These are phyloP conservation scores for Orbilia ellipsospora DNA, from an alignment of 2,329 filamentous ascomycete genomes.

Conservation along the genomic window DNA sequence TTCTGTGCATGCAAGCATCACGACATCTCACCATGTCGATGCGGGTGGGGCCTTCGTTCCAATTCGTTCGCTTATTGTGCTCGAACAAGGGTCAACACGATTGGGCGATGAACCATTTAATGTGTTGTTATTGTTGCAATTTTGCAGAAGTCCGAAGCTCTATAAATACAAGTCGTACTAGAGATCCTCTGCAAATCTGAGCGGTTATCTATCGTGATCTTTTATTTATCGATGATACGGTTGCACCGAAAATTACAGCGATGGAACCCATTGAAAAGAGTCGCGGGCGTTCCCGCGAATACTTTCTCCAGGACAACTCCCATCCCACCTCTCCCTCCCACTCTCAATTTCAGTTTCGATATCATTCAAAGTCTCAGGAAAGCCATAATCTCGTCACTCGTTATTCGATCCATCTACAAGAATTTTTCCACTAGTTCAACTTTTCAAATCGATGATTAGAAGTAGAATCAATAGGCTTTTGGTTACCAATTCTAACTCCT, in stretches of 20 bases:
- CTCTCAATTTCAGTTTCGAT: not conserved
- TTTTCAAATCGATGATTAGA: not conserved
- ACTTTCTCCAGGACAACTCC: not conserved
- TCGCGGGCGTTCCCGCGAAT: no score
- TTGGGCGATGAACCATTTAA: constrained; percentile 15
- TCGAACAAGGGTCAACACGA: constrained; percentile 7
- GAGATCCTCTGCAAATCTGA: constrained; percentile 17
- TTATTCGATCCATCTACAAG: not conserved
- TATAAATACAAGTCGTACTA: not conserved
- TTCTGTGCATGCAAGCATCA: not conserved
- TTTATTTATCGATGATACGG: not conserved
- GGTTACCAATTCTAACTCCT: no score
- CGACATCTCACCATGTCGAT: not conserved
- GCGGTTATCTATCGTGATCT: not conserved
- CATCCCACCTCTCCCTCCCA: not conserved
- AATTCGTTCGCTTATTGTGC: constrained; percentile 37
- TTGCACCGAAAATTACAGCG: not conserved
- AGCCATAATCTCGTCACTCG: not conserved
- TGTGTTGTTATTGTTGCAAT: constrained; percentile 35
- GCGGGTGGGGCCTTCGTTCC: constrained; percentile 12
- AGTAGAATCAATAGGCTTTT: not conserved
- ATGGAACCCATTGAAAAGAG: no score
- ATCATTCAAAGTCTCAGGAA: not conserved
- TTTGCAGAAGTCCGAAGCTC: not conserved
- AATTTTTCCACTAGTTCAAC: not conserved